Evolutionary conservation across 768 basidiomycete genomes (phyloP), one percentile per base, ranked within the genome.

Genomic region (Tephrocybe rancida): DNA sequence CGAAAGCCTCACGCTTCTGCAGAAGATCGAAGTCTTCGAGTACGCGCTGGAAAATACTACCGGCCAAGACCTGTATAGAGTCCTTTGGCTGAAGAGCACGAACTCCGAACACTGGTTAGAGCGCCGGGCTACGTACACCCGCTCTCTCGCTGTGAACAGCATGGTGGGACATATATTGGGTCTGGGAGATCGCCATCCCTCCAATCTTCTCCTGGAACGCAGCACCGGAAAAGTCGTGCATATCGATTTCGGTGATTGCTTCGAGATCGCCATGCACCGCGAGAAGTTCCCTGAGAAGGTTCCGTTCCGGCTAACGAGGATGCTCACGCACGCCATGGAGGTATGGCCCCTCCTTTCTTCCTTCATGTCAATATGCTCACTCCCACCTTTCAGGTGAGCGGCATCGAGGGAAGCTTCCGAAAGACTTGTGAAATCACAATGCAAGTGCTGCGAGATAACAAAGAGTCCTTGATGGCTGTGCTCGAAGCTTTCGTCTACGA

Each of bases 281-380:
- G 95, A 97, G 70, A 99, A 99, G 73, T 98, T 95, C 79, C 97
- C 97, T 0, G 97, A 99, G 73, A 95, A 90, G 69, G 93, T 99
- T 48, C 97, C 97, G 0, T 99, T 99, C 87, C 85, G 97, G 34
- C 79, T 99, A 57, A 99, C 97, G 9, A 81, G 97, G 61, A 99
- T 99, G 97, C 81, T 99, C 48, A 96, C 94, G 10, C 92, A 97
- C 67, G 97, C 97, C 11, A 99, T 99, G 97, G 97, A 99, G 83
- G 95, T 92, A 60, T 60, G 81, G 3, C 9, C 64, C 44, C 5
- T 37, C 14, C 13, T 35, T 25, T 22, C 37, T 16, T 35, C 21
- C 27, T 27, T 10, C 44, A 47, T 22, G 29, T 18, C n/a, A 41
- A 60, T 53, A 1, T n/a, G 52, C 59, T 37, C 26, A 29, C 59